Base-by-base conservation (phyloP, 495 filamentous ascomycete species). In the Delitschia confertaspora region DNA sequence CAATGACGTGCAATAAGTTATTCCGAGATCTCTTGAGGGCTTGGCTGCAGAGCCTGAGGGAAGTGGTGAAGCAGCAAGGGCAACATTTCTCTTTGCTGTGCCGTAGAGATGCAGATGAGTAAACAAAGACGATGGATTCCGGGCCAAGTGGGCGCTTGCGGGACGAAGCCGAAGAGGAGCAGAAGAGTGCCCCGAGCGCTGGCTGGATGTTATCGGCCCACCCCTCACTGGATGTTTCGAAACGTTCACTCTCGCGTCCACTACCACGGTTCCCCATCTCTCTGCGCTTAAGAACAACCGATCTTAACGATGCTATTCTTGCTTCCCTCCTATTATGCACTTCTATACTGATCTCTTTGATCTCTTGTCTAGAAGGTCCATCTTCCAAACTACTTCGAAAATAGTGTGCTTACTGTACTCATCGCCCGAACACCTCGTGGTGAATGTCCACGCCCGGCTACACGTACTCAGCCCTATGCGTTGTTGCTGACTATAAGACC, bases 391-490 rank as follows among this genome's bases (percentile, higher is more conserved):
- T 30, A 16, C 9, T 42, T 45, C 42, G 18, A 45, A 35, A 49
- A 49, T 33, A 34, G 47, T 41, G 38, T 44, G 47, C 47, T 51
- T 24, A 49, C 40, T 1, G 20, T 17, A 10, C n/a, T 11, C n/a
- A 10, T 11, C n/a, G 6, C 24, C 18, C 24, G 20, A 11, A 16
- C 17, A 16, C 29, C 29, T 21, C 22, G 32, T 23, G 22, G 34
- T 46, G 42, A 37, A 42, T 42, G 30, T 42, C 20, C 47, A 22
- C 38, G 35, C 26, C 25, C 40, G 22, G n/a, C n/a, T n/a, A n/a
- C n/a, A n/a, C n/a, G 22, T 47, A 43, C 49, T 53, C 49, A 53
- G 49, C 49, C 49, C 49, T 53, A 47, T 17, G 14, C n/a, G 35
- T 13, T 23, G 22, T 31, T 25, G 42, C 39, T 51, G 43, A 42